Evolutionary conservation across 2,329 filamentous ascomycete species (phyloP), one percentile per base, ranked within the genome.

Genomic region (Nemania bipapillata): DNA sequence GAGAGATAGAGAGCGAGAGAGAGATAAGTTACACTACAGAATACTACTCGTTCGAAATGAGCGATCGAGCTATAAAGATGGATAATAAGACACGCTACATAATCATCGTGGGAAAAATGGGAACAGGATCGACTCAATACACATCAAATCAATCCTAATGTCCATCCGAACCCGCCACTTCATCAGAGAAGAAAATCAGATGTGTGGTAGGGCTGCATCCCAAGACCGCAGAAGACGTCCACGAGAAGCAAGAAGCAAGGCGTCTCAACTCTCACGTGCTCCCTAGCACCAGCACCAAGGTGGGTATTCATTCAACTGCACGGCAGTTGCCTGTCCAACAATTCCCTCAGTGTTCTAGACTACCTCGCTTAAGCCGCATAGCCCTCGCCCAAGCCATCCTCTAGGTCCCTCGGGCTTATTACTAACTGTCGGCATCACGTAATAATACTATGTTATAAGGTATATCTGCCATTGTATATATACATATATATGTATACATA

Each of bases 251-350:
- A 45, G 20, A 45, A 49, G 17, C n/a, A 45, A 26, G 9, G 26
- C 53, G 59, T 42, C 35, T 40, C 37, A 59, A 9, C 28, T 49
- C 37, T 45, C 47, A 59, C 59, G 59, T 63, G 65, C 55, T 20
- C 45, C 11, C n/a, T 12, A n/a, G 17, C 17, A 5, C 17, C 17
- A 20, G 15, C 4, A n/a, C 40, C 3, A 45, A 15, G 12, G 20
- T 58, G 35, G 28, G 22, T 17, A 55, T 17, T 40, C 56, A 52
- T 55, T 56, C 56, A 52, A 24, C 15, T n/a, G 24, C 32, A 17
- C 26, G 52, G 40, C 37, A 61, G 28, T 56, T 61, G 40, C 50
- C 35, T 49, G 20, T 17, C 47, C 42, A 24, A 47, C 15, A 50
- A 12, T 24, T 45, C 40, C 12, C 56, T 30, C 17, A 6, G 11